Conservation (phyloP, 768 basidiomycete species). For the Grammothele lineata region DNA sequence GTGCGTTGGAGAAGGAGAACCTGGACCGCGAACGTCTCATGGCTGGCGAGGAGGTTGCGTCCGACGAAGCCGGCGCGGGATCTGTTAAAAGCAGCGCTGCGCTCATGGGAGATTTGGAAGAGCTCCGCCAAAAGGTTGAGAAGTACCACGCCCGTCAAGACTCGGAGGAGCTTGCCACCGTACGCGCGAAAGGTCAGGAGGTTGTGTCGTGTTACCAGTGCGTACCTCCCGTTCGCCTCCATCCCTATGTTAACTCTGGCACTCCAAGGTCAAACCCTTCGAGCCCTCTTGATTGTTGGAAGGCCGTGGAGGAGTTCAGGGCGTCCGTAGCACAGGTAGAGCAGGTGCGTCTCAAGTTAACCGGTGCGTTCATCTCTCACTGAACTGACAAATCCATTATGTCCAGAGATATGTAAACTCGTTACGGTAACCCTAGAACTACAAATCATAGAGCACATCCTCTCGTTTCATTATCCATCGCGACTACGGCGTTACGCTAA, state of each 20-base stretch:
- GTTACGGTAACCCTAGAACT: constrained; percentile 22
- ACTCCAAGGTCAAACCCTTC: constrained; percentile 35
- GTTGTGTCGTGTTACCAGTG: constrained; percentile 77
- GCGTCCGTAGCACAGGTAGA: constrained; percentile 63
- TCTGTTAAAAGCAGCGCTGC: constrained; percentile 54
- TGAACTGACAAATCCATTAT: no score
- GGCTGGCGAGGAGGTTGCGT: constrained; percentile 34
- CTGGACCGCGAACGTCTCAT: constrained; percentile 65
- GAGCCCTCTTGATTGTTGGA: constrained; percentile 70
- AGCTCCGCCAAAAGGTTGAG: constrained; percentile 69
- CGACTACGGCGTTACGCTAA: no score
- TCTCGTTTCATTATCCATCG: no score
- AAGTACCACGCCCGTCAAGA: constrained; percentile 56
- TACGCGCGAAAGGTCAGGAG: constrained; percentile 53
- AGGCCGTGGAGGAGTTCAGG: constrained; percentile 68
- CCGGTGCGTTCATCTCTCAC: no score
- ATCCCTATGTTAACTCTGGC: not conserved
- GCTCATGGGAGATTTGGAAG: constrained; percentile 71
- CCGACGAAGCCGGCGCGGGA: constrained; percentile 33
- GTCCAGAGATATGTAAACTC: constrained; percentile 63
- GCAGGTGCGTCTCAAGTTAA: constrained; percentile 45
- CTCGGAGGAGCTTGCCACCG: constrained; percentile 49
- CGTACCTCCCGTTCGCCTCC: constrained; percentile 22
- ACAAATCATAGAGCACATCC: not conserved
- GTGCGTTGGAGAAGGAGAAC: constrained; percentile 83